phyloP scores from a whole-genome alignment of 345 rosid species.

The Citrus inodora region DNA sequence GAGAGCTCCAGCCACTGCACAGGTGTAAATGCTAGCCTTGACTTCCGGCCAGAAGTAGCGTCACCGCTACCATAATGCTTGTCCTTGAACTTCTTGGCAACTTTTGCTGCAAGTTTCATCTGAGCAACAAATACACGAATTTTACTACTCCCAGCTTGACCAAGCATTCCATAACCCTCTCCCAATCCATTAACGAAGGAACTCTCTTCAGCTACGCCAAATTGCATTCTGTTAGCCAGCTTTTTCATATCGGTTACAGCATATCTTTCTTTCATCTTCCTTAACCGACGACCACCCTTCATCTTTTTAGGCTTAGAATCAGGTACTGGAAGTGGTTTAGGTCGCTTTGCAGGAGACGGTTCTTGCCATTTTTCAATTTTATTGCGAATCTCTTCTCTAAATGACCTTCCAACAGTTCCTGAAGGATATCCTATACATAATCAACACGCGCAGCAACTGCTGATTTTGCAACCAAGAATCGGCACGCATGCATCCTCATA shows the following conservation, averaged over 20 bases:
- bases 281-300: conserved; percentile 52
- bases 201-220: conserved; percentile 93
- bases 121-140: conserved; percentile 81
- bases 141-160: conserved; percentile 30
- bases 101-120: conserved; percentile 83
- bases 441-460: conserved; percentile 59
- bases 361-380: conserved; percentile 97
- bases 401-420: conserved; percentile 64
- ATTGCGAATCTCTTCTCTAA: conserved; percentile 67
- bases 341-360: conserved; percentile 93
- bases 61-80: conserved; percentile 71
- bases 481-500: conserved; percentile 48
- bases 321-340: conserved; percentile 71
- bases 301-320: conserved; percentile 94
- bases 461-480: conserved; percentile 83
- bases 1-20: conserved; percentile 91
- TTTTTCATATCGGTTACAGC: conserved; percentile 95
- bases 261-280: conserved; percentile 97
- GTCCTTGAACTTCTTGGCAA: conserved; percentile 95
- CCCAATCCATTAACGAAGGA: conserved; percentile 94
- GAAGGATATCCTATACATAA: conserved; percentile 78
- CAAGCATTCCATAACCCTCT: conserved; percentile 97
- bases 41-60: conserved; percentile 83
- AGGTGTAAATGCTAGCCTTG: conserved; percentile 91
- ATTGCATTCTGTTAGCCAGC: conserved; percentile 94